phyloP scores from a whole-genome alignment of 768 basidiomycete genomes.

The Coprinopsis strossmayeri region DNA sequence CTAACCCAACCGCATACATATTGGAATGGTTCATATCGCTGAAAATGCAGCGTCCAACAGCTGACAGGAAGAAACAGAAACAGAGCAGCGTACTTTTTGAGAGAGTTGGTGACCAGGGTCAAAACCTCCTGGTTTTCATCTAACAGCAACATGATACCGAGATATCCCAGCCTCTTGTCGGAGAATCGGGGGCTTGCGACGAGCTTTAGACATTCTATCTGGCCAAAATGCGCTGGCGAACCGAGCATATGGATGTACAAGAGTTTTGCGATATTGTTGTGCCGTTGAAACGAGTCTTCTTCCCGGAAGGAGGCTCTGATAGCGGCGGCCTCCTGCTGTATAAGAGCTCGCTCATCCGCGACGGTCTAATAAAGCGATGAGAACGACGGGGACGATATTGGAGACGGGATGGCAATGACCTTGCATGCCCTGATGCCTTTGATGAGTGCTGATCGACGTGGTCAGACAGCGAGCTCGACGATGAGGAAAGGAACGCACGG shows the following conservation, averaged over 20 bases:
- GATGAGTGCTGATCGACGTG: constrained; percentile 66
- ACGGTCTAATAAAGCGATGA: constrained; percentile 60
- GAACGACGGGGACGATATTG: constrained; percentile 11
- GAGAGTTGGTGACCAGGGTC: constrained; percentile 93
- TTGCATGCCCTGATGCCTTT: constrained; percentile 98
- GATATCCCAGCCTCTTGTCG: constrained; percentile 93
- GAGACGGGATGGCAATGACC: constrained; percentile 33
- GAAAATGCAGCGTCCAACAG: background rate
- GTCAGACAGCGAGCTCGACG: constrained; percentile 17
- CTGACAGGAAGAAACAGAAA: background rate
- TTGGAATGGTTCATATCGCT: constrained; percentile 99
- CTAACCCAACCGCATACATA: constrained; percentile 97
- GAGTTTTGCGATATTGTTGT: constrained; percentile 96
- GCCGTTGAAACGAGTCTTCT: constrained; percentile 90
- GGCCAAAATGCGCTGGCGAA: constrained; percentile 97
- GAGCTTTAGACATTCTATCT: constrained; percentile 94
- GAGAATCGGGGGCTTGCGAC: constrained; percentile 93
- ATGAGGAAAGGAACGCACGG: constrained; percentile 14
- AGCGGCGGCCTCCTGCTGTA: constrained; percentile 95
- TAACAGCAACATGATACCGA: constrained; percentile 95
- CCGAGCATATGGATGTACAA: constrained; percentile 99
- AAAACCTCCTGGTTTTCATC: constrained; percentile 98
- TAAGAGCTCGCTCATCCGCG: constrained; percentile 94
- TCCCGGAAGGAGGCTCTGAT: constrained; percentile 96
- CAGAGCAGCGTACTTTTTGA: constrained; percentile 76